Base-by-base conservation (phyloP, 2,329 filamentous ascomycete species). In the Pseudocercospora musae region DNA sequence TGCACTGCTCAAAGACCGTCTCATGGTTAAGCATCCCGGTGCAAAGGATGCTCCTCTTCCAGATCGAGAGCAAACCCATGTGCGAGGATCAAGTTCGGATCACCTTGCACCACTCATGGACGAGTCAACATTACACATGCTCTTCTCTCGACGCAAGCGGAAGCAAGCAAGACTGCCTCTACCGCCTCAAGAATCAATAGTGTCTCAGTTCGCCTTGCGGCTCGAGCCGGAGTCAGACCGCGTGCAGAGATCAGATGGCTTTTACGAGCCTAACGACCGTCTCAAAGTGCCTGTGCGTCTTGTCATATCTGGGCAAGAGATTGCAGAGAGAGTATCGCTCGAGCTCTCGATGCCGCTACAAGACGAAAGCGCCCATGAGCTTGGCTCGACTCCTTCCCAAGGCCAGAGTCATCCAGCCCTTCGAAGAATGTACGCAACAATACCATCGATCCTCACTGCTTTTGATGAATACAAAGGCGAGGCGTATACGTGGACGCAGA, bases 391-490 rank as follows among this genome's bases (percentile, higher is more conserved):
- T 3, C 53, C 62, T 23, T 65, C 65, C 8, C 66, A 67, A 53
- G 18, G 31, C 13, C 44, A 25, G 50, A 58, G 67, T 6, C 88
- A 92, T 73, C 81, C 87, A 10, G 84, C 86, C 18, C 74, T 95
- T 52, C 69, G 74, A 11, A 79, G 81, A 1, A 78, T 92, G 1
- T 90, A 87, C 69, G 74, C 80, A 2, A 80, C 82, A 0, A 81
- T 97, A 31, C 77, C 81, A 49, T 81, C 80, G 0, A 81, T 81
- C 0, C 80, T 93, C 11, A 93, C 90, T 4, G 87, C 93, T 0
- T 97, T 93, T 71, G 95, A 99, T 73, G 84, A 79, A 65, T 90
- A 88, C 8, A 84, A 83, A 55, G 96, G 90, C 69, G 94, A 98
- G 72, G 81, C 80, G 1, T 77, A 83, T 27, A 77, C 86, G 8